phyloP scores from a whole-genome alignment of 139 green algal genomes.

The Monoraphidium neglectum region DNA sequence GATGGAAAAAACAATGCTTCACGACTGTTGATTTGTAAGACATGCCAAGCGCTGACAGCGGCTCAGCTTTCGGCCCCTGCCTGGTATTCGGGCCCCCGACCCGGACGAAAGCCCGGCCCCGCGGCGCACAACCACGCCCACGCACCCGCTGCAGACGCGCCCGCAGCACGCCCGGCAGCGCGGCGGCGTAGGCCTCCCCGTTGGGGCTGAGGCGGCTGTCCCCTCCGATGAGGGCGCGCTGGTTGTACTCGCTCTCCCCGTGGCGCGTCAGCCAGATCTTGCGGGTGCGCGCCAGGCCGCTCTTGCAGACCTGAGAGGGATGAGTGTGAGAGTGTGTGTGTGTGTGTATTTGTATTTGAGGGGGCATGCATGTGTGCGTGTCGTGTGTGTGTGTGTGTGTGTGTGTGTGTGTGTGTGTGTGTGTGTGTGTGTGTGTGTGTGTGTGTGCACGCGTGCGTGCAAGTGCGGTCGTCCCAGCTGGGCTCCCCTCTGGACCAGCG shows the following conservation, averaged over 20 bases:
- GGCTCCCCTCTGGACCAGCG: no score
- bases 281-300: constrained; percentile 58
- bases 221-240: constrained; percentile 75
- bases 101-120: no score
- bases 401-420: no score
- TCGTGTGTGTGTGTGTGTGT: not conserved
- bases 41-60: no score
- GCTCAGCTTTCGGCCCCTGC: no score
- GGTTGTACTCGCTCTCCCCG: constrained; percentile 87
- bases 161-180: constrained; percentile 71
- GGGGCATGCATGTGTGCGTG: not conserved
- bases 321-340: not conserved
- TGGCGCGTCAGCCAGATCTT: constrained; percentile 89
- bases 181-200: constrained; percentile 76
- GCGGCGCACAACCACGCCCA: no score
- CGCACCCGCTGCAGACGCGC: constrained; percentile 54
- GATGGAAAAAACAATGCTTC: no score
- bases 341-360: not conserved
- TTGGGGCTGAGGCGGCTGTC: constrained; percentile 67
- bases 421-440: no score
- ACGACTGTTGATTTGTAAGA: no score
- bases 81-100: no score
- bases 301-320: constrained; percentile 72
- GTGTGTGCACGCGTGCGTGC: no score
- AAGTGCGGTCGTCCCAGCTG: no score